Percentiles rank a stretch among this genome's conserved stretches.
These are phyloP conservation scores for Quercus lobata DNA, from an alignment of 331 rosid species.

Conservation along the genomic window DNA sequence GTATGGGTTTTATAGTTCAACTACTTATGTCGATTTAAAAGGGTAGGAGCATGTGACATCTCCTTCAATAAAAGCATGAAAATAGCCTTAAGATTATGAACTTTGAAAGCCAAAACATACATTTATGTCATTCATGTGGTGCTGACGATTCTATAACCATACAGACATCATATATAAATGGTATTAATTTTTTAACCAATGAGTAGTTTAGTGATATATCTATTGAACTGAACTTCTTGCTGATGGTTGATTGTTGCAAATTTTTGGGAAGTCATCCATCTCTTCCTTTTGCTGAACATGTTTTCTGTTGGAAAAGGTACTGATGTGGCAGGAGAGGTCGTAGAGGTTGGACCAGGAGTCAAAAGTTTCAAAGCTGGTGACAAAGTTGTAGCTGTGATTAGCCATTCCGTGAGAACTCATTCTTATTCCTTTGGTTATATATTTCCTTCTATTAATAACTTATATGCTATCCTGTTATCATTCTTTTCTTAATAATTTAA, in stretches of 20 bases:
- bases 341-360: constrained; percentile 60
- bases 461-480: not conserved
- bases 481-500: too few species aligned
- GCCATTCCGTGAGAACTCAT: constrained; percentile 34
- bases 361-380: constrained; percentile 59
- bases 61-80: not conserved
- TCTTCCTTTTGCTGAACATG: not conserved
- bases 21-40: not conserved
- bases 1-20: not conserved
- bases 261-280: not conserved
- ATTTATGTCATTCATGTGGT: not conserved
- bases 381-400: constrained; percentile 51
- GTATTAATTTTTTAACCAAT: not conserved
- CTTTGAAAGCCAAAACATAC: not conserved
- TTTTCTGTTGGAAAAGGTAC: constrained; percentile 33
- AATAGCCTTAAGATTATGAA: not conserved
- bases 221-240: not conserved
- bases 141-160: not conserved
- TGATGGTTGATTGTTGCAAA: not conserved
- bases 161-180: not conserved
- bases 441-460: not conserved
- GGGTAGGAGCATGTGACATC: too few species aligned
- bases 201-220: not conserved
- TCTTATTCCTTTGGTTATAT: not conserved
- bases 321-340: constrained; percentile 70